Percentiles rank a stretch among this genome's conserved stretches.
Evolutionary conservation across 345 rosid species (phyloP).

Genomic region (Reutealis trisperma): DNA sequence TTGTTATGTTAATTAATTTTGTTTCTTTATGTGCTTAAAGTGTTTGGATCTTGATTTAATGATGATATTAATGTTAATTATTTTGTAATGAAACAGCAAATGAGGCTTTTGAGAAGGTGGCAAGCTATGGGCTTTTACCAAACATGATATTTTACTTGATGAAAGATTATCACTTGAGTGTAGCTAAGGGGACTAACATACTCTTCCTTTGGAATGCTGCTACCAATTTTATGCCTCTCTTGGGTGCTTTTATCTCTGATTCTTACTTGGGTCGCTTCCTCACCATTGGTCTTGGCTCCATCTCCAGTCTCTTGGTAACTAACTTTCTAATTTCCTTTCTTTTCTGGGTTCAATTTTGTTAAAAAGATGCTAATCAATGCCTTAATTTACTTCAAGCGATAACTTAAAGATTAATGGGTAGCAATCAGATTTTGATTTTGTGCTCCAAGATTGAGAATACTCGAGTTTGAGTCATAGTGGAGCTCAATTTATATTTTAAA

Average conservation of each 20-base stretch:
- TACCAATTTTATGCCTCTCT: constrained; percentile 51
- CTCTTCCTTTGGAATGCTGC: constrained; percentile 66
- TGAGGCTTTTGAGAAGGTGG: constrained; percentile 68
- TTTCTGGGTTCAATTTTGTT: neutral
- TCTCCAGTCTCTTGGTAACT: constrained; percentile 50
- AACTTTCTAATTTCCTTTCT: too few relatives aligned
- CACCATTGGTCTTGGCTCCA: constrained; percentile 58
- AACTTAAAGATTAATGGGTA: too few relatives aligned
- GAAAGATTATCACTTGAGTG: constrained; percentile 48
- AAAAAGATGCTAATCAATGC: too few relatives aligned
- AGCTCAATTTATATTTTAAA: too few relatives aligned
- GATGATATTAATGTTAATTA: neutral
- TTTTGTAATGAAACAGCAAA: constrained; percentile 36
- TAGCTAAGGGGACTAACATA: constrained; percentile 43
- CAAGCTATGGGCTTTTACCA: constrained; percentile 52
- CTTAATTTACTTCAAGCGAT: too few relatives aligned
- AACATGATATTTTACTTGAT: constrained; percentile 69
- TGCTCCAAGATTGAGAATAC: too few relatives aligned
- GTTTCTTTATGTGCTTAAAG: neutral
- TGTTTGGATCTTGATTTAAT: constrained; percentile 9
- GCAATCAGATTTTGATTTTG: too few relatives aligned
- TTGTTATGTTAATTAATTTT: neutral
- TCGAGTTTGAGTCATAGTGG: too few relatives aligned
- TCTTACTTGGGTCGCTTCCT: constrained; percentile 62
- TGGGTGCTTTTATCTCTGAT: constrained; percentile 69